Evolutionary conservation across 768 basidiomycete genomes (phyloP), one percentile per base, ranked within the genome.

Genomic region (Tricholoma terreum): DNA sequence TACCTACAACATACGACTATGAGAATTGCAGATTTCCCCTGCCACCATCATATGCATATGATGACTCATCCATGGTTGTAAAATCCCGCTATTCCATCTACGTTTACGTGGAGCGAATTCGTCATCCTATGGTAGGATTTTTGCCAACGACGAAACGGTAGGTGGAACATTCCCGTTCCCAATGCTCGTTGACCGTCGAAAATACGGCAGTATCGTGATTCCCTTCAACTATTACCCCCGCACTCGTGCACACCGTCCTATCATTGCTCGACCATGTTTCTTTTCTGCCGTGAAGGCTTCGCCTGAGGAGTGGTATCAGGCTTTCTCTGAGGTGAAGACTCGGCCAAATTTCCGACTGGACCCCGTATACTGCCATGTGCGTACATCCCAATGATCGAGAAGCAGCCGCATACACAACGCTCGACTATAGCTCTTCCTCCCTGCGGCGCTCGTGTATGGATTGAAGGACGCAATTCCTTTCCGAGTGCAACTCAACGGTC

Each of bases 261-360:
- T 86, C 36, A 64, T 83, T 7, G 67, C 75, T 1, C 69, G 71
- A 9, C 71, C 76, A 0, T 69, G 77, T 19, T 84, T 88, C 65
- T 75, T 85, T 57, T 78, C 80, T 0, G 78, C 80, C 2, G 67
- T 89, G 54, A 88, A 88, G 66, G 71, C 76, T 0, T 73, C 78
- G 4, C 86, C 87, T 10, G 87, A 87, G 63, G 87, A 89, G 65
- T 89, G 85, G 84, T 75, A 69, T 63, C 86, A 79, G 65, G 77
- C 63, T 6, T 69, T 73, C 12, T 75, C 77, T 22, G 67, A 67
- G 17, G 65, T 87, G 61, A 67, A 75, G 42, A 73, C 75, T 30
- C 71, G 75, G 15, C 60, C 65, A 19, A 61, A 63, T 4, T 71
- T 75, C 1, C 57, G 63, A 10, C 50, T 77, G 22, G 66, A 71